A percentile compares a stretch with the other conserved stretches of the same genome.
These are phyloP conservation scores for Macadamia integrifolia DNA, from an alignment of 164 flowering plant genomes.

Conservation along the genomic window DNA sequence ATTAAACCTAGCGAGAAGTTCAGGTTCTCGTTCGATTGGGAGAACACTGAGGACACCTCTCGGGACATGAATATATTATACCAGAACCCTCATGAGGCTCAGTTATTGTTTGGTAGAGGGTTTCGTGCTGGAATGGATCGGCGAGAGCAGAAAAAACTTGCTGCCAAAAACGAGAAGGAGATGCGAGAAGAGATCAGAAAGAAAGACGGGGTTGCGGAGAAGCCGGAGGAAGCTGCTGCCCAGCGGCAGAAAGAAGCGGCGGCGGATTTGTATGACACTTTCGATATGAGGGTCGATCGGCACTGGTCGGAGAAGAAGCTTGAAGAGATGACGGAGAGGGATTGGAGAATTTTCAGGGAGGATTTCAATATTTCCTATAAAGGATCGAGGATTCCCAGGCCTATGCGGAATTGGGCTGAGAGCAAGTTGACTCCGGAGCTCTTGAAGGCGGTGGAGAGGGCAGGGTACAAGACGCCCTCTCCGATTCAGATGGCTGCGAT, in stretches of 20 bases:
- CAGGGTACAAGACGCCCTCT: too few relatives aligned
- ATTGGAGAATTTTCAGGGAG: constrained; percentile 87
- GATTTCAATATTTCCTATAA: constrained; percentile 83
- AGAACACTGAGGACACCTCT: constrained; percentile 89
- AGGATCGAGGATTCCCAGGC: constrained; percentile 79
- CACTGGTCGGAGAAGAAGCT: constrained; percentile 87
- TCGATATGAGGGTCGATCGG: constrained; percentile 79
- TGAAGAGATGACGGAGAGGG: constrained; percentile 87
- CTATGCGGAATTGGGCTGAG: constrained; percentile 51
- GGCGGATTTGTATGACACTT: constrained; percentile 57
- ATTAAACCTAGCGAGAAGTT: constrained; percentile 94
- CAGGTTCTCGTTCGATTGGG: constrained; percentile 93
- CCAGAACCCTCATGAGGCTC: constrained; percentile 95
- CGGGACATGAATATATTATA: constrained; percentile 77
- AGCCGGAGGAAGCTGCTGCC: constrained; percentile 68
- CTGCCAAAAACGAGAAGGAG: constrained; percentile 79
- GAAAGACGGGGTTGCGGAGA: constrained; percentile 79
- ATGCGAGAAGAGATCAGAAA: constrained; percentile 60
- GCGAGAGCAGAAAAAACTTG: constrained; percentile 89
- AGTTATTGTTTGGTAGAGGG: constrained; percentile 79
- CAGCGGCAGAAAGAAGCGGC: constrained; percentile 62
- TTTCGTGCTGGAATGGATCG: constrained; percentile 92
- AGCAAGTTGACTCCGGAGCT: too few relatives aligned
- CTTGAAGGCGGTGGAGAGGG: too few relatives aligned
- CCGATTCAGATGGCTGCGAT: constrained; percentile 45